Evolutionary conservation across 495 filamentous ascomycete genomes (phyloP), one percentile per base, ranked within the genome.

Genomic region (Podospora pseudopauciseta): DNA sequence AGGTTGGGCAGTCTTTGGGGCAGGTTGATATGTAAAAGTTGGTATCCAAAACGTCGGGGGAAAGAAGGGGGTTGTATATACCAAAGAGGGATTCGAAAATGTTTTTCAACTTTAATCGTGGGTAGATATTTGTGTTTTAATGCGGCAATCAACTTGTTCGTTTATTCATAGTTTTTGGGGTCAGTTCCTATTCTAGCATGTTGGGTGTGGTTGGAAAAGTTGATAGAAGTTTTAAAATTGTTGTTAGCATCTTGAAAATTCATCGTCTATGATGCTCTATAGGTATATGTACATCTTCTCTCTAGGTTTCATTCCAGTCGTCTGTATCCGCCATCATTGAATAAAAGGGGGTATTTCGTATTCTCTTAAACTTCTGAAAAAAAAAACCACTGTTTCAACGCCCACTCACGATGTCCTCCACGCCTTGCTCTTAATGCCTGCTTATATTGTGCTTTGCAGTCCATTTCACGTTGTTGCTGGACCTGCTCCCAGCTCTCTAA

Each of bases 1-100:
- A 94, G 80, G 87, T 97, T 75, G 95, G 95, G 18, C 82, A 98
- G 79, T 88, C 90, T 15, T 78, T 99, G 72, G 95, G 94, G n/a
- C 78, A 75, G 67, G 79, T 86, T 44, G 78, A 80, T 53, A 56
- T 59, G 20, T 67, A 54, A 68, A 28, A 18, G 9, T 11, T 49
- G 39, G 39, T 49, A 3, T 49, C 39, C 39, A 49, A 11, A 49
- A 13, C 6, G 28, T 2, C 16, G 7, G 18, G 16, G 23, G 15
- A 61, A 32, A 32, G 15, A 5, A 15, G 27, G 16, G 4, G 27
- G 27, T 30, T 63, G 34, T 63, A 30, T 57, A 32, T 60, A 26
- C 60, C 54, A 18, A 58, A 58, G 23, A 58, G n/a, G n/a, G 55
- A 20, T 58, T 18, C 6, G 19, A 58, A 58, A 58, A 58, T 58